Base-by-base conservation (phyloP, 2,329 filamentous ascomycete genomes). In the Pseudocercospora vitis region DNA sequence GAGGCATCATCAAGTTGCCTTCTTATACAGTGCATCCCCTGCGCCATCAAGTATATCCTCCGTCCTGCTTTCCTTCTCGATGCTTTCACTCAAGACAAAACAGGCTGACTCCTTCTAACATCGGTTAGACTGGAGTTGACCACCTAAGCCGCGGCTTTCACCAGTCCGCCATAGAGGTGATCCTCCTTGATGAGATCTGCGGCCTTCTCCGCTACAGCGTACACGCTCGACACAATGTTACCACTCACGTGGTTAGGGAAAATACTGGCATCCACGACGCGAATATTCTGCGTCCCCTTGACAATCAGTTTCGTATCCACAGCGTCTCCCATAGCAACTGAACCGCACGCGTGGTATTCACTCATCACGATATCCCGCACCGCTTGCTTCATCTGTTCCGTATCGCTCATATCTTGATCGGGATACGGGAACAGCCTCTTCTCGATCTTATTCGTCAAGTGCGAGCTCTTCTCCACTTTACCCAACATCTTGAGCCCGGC, bases 261-360 rank as follows among this genome's bases (percentile, higher is more conserved):
- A 7, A 69, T 54, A 45, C 57, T 62, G 0, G 65, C 67, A 65
- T 75, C 73, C 9, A 72, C 64, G 4, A 74, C 68, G 12, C 73
- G 60, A 28, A 75, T 52, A 6, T 65, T 65, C 39, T 62, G 59
- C 3, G 71, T 68, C 0, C 73, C 73, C 26, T 73, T 68, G 0
- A 74, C 71, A 18, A 59, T 63, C 32, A 74, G 56, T 28, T 65
- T 63, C 6, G 60, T 62, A 57, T 74, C 71, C 4, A 75, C 70
- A 1, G 71, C 63, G 23, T 73, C 70, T 7, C 75, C 75, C 73
- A 78, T 73, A 0, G 74, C 70, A 70, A 63, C 60, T 28, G 50
- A 51, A 2, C 64, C 75, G 9, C 66, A 66, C n/a, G 68, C 67
- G 59, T 76, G 74, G 60, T 73, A 76, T 48, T 68, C 67, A 21